phyloP scores from a whole-genome alignment of 2,329 filamentous ascomycete genomes.

The Gnomoniopsis sp. region DNA sequence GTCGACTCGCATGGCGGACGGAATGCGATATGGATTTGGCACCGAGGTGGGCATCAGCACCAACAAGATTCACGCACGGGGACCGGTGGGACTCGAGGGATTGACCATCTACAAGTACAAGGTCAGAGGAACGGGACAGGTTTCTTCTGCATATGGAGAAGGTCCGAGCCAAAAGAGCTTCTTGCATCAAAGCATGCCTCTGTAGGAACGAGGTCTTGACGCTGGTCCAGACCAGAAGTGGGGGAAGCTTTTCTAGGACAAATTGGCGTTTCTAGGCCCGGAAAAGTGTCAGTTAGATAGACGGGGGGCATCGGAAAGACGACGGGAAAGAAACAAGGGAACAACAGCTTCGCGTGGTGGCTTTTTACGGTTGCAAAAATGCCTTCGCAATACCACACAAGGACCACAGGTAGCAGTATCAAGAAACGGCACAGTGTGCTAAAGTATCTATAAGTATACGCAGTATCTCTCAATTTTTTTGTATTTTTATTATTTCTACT shows the following conservation, averaged over 20 bases:
- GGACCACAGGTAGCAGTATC: too few species aligned
- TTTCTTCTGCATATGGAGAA: conserved; percentile 71
- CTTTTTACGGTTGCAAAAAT: too few species aligned
- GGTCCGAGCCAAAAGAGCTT: conserved; percentile 57
- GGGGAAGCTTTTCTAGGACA: not conserved
- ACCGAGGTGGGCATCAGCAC: conserved; percentile 98
- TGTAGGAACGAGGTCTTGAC: conserved; percentile 25
- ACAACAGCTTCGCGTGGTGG: too few species aligned
- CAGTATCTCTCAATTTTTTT: too few species aligned
- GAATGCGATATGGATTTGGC: conserved; percentile 95
- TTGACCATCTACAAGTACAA: conserved; percentile 98
- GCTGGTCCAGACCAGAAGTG: too few species aligned
- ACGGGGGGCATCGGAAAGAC: too few species aligned
- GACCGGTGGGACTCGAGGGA: conserved; percentile 90
- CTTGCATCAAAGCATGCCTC: conserved; percentile 54
- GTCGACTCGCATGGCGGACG: conserved; percentile 89
- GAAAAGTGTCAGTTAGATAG: not conserved
- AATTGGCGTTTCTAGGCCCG: not conserved
- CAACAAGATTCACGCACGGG: conserved; percentile 94
- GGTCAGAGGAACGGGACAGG: conserved; percentile 77
- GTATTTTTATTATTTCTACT: too few species aligned
- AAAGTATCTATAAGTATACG: too few species aligned
- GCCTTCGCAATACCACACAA: too few species aligned
- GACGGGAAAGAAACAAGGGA: too few species aligned
- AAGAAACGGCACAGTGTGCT: too few species aligned